Conservation (phyloP, 2,329 filamentous ascomycete species). For the Sclerotinia subarctica region DNA sequence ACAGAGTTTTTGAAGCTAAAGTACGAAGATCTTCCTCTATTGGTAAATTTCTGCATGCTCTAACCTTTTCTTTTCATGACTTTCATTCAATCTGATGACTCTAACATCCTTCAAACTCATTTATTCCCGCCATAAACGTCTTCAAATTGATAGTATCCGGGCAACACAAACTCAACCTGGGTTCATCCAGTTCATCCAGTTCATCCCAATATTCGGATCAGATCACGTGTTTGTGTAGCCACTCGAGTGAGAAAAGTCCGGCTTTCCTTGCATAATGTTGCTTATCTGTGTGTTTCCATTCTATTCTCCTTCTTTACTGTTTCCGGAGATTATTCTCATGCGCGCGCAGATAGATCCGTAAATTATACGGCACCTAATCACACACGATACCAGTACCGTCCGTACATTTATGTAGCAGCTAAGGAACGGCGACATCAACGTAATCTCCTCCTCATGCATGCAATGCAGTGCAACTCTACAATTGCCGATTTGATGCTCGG, state of each 20-base stretch:
- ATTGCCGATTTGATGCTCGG: background rate
- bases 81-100: background rate
- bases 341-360: no score
- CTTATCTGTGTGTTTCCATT: constrained; percentile 8
- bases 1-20: constrained; percentile 10
- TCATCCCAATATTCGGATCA: background rate
- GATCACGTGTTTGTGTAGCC: background rate
- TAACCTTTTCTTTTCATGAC: background rate
- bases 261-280: constrained; percentile 6
- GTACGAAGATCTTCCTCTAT: constrained; percentile 19
- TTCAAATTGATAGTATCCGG: background rate
- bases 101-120: background rate
- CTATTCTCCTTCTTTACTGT: background rate
- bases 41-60: constrained; percentile 4
- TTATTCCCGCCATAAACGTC: background rate
- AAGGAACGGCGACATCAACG: background rate
- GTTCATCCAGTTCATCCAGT: background rate
- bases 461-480: background rate
- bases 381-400: no score
- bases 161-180: background rate
- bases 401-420: background rate
- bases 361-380: no score
- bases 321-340: background rate
- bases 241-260: background rate
- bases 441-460: background rate